Percentiles rank a stretch among this genome's conserved stretches.
Evolutionary conservation across 164 flowering plant species (phyloP).

Genomic region (Santalum album): DNA sequence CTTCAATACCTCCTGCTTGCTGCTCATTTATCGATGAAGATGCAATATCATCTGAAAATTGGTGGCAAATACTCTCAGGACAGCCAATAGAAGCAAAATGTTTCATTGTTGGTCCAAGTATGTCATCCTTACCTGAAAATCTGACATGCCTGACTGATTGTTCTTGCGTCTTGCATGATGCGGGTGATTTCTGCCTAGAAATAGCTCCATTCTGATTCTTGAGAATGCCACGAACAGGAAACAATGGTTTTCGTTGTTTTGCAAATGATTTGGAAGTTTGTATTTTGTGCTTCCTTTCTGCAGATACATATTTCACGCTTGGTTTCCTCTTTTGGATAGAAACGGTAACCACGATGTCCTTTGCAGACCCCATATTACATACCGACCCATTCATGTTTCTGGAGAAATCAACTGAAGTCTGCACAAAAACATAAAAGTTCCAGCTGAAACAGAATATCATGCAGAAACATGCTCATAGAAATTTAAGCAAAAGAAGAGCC

Average conservation of each 20-base stretch:
- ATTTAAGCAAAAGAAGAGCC: no score
- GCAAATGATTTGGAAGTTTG: conserved; percentile 9
- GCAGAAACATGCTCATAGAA: not conserved
- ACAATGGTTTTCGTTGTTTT: conserved; percentile 10
- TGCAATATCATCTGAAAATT: conserved; percentile 17
- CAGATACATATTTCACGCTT: conserved; percentile 9
- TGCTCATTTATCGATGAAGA: conserved; percentile 10
- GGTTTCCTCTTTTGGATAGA: conserved; percentile 15
- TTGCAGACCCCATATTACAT: conserved; percentile 13
- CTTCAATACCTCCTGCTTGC: conserved; percentile 6
- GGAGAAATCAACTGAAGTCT: conserved; percentile 10
- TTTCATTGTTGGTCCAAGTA: conserved; percentile 22
- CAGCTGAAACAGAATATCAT: not conserved
- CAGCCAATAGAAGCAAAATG: conserved; percentile 10
- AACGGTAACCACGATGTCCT: conserved; percentile 12
- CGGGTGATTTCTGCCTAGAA: conserved; percentile 19
- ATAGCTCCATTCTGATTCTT: conserved; percentile 21
- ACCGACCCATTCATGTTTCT: conserved; percentile 11
- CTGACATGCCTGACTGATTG: conserved; percentile 31
- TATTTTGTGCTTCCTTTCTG: conserved; percentile 15
- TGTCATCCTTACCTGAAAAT: conserved; percentile 34
- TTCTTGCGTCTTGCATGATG: conserved; percentile 10
- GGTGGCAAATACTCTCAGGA: conserved; percentile 5
- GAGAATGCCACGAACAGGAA: conserved; percentile 32
- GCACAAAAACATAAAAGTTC: not conserved